Base-by-base conservation (phyloP, 2,329 filamentous ascomycete genomes). In the Pseudogymnoascus destructans region DNA sequence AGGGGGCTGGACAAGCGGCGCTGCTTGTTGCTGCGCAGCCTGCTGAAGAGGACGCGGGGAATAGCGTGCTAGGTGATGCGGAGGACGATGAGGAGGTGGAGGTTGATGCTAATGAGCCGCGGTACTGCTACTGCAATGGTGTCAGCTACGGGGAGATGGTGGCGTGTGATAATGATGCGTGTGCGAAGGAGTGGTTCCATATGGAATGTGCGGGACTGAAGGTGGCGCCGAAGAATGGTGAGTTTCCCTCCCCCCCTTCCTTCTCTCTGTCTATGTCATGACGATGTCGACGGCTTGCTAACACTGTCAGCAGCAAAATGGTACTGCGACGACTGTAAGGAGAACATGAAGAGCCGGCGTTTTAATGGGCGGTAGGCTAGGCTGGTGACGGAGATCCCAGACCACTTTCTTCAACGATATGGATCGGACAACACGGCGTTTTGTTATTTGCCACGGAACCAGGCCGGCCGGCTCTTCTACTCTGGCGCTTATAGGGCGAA, bases 111-210 rank as follows among this genome's bases (percentile, higher is more conserved):
- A 81, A 87, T 63, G 87, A 91, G 68, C 85, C 83, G 35, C 77
- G 82, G 11, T 91, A 91, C 70, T 89, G 87, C 70, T 88, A 88
- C 71, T 90, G 87, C 70, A 86, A 89, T 64, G 80, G 84, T 54
- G 83, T 89, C 58, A 89, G 86, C 66, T 91, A 89, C 67, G 87
- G 87, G 17, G 86, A 89, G 72, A 91, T 91, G 87, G 86, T 91
- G 42, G 87, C 85, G 2, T 91, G 87, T 67, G 87, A 91, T 68
- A 82, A 82, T 6, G 79, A 85, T 60, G 79, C 81, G 55, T 91
- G 87, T 71, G 78, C 81, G 63, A 78, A 81, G 61, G 87, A 91
- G 71, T 91, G 87, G 87, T 92, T 91, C 74, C 87, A 91, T 75
- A 73, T 93, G 55, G 85, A 84, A 55, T 93, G 88, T 70, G 87